Conservation (phyloP, 345 rosid genomes). For the Euphorbia pulcherrima region DNA sequence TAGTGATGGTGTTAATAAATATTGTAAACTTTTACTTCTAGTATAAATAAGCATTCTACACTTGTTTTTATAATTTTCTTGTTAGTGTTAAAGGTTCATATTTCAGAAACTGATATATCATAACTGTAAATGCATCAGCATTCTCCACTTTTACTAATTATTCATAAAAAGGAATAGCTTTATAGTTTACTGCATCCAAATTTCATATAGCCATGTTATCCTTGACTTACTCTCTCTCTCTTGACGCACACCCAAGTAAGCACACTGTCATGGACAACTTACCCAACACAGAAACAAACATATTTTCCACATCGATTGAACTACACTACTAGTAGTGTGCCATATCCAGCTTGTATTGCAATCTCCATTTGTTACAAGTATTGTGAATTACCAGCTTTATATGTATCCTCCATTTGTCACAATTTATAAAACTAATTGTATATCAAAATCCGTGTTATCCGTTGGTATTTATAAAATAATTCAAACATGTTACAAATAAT, state of each 20-base stretch:
- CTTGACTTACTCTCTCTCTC: background rate
- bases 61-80: background rate
- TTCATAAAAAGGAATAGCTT: too few species aligned
- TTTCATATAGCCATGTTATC: background rate
- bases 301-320: background rate
- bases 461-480: background rate
- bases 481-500: background rate
- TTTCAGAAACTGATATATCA: background rate
- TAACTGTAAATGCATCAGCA: background rate
- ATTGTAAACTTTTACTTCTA: background rate
- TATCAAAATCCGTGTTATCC: background rate
- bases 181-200: background rate
- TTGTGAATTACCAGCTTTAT: background rate
- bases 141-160: background rate
- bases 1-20: too few species aligned
- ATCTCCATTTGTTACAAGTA: background rate
- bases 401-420: background rate
- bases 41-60: background rate
- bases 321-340: background rate
- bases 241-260: background rate
- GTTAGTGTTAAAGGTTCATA: background rate
- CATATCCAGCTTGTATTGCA: background rate
- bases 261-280: background rate
- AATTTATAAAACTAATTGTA: background rate
- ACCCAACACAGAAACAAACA: background rate